Evolutionary conservation across 768 basidiomycete genomes (phyloP).

Genomic region (Cystobasidium ongulense): DNA sequence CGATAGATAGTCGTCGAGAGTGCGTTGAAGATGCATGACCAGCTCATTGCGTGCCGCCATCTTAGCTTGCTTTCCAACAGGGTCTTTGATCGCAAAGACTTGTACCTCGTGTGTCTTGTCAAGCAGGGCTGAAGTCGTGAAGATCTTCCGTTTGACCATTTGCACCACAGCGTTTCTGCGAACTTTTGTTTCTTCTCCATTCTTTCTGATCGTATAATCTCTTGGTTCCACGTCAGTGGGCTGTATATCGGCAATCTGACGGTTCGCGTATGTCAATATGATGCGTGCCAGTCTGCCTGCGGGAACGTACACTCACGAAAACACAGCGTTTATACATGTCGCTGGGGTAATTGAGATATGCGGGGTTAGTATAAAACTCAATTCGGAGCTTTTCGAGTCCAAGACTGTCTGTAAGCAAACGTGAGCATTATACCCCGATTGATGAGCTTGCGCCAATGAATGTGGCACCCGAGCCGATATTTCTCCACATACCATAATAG

Average conservation of each 20-base stretch:
- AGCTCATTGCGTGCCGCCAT: constrained; percentile 15
- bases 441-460: background rate
- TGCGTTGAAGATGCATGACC: background rate
- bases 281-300: background rate
- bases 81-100: constrained; percentile 16
- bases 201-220: background rate
- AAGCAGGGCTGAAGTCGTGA: background rate
- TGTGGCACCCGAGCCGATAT: background rate
- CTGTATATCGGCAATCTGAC: background rate
- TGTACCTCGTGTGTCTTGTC: background rate
- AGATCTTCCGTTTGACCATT: constrained; percentile 5
- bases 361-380: constrained; percentile 1
- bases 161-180: background rate
- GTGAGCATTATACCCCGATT: background rate
- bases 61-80: background rate
- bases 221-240: background rate
- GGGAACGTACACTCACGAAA: background rate
- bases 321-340: constrained; percentile 6
- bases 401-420: background rate
- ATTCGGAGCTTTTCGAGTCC: background rate
- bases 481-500: constrained; percentile 4
- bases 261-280: background rate
- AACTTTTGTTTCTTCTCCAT: background rate
- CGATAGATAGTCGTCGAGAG: background rate
- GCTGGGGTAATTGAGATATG: background rate